Percentiles rank a stretch among this genome's conserved stretches.
Conservation (phyloP, 768 basidiomycete genomes). For the Mycena leptocephala region DNA sequence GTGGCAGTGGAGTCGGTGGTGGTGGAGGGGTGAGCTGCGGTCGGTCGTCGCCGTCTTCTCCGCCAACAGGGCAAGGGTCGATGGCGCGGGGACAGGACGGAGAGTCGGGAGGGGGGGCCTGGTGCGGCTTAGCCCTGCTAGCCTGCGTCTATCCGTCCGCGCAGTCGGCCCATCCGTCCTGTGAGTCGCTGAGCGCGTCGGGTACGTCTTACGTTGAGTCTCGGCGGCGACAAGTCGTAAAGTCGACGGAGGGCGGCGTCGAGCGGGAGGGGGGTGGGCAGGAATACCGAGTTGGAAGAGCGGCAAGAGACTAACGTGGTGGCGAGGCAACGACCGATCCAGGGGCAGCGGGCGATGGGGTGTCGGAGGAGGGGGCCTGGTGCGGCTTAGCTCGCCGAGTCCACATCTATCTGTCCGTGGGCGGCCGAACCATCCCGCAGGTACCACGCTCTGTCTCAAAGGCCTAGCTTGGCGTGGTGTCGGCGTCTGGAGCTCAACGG, state of each 20-base stretch:
- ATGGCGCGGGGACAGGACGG: background rate
- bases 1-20: background rate
- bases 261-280: background rate
- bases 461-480: background rate
- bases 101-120: background rate
- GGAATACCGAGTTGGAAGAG: background rate
- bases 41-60: conserved; percentile 1
- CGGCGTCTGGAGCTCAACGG: background rate
- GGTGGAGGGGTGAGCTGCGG: background rate
- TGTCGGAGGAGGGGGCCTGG: too few relatives aligned
- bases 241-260: conserved; percentile 17
- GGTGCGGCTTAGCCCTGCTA: too few relatives aligned
- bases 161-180: too few relatives aligned
- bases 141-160: too few relatives aligned
- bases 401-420: too few relatives aligned
- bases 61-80: background rate
- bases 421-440: too few relatives aligned
- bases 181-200: background rate
- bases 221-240: background rate
- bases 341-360: background rate
- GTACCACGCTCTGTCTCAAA: too few relatives aligned
- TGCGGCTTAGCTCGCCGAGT: too few relatives aligned
- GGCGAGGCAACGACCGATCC: background rate
- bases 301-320: background rate
- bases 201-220: background rate